Percentiles rank a stretch among this genome's conserved stretches.
phyloP scores from a whole-genome alignment of 345 rosid species.

The Gossypium stocksii region DNA sequence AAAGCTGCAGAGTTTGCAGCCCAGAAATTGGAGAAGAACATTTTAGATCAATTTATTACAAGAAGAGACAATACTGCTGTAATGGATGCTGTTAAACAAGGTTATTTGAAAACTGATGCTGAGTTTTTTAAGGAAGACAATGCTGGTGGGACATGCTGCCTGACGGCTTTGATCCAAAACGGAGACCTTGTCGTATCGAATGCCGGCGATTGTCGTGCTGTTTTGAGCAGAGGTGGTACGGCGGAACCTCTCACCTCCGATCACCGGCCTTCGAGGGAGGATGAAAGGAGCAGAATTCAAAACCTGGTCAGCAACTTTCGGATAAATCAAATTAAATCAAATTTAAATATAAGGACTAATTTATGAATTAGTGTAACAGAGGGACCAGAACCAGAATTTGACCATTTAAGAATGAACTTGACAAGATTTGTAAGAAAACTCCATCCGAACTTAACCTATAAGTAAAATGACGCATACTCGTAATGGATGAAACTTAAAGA shows the following conservation, averaged over 20 bases:
- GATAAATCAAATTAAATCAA: not conserved
- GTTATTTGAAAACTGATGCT: slow-evolving; percentile 68
- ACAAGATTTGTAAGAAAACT: too few relatives aligned
- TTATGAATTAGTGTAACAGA: too few relatives aligned
- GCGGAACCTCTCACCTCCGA: slow-evolving; percentile 83
- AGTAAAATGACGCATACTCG: too few relatives aligned
- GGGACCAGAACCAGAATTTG: too few relatives aligned
- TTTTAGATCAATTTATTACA: slow-evolving; percentile 38
- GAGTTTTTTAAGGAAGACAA: slow-evolving; percentile 56
- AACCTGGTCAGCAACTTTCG: slow-evolving; percentile 42
- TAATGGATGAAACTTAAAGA: too few relatives aligned
- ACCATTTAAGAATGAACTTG: too few relatives aligned
- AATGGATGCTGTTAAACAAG: slow-evolving; percentile 57
- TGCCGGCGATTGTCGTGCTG: slow-evolving; percentile 94
- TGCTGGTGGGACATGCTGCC: slow-evolving; percentile 78
- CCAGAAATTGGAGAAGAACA: slow-evolving; percentile 51
- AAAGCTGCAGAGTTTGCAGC: slow-evolving; percentile 68
- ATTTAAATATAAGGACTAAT: too few relatives aligned
- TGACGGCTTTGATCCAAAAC: slow-evolving; percentile 63
- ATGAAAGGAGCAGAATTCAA: slow-evolving; percentile 67
- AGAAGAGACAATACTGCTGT: slow-evolving; percentile 35
- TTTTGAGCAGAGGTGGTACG: slow-evolving; percentile 63
- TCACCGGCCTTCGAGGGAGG: slow-evolving; percentile 78
- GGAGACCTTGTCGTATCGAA: slow-evolving; percentile 79
- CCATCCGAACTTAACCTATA: too few relatives aligned